Conservation (phyloP, 345 rosid species). For the Lepidium aucheri region DNA sequence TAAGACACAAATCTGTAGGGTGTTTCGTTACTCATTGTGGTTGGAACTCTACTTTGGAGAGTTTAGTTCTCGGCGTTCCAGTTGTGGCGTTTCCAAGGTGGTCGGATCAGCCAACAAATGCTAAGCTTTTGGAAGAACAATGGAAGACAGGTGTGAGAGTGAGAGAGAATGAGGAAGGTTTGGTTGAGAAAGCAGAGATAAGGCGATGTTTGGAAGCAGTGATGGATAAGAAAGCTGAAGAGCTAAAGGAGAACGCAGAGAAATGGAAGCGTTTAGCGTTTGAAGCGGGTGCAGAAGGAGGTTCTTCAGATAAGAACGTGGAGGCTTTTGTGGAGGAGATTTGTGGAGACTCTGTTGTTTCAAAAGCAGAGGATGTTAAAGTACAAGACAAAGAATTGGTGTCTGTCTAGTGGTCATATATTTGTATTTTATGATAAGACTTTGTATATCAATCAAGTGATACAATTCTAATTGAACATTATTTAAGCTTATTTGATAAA, state of each 20-base stretch:
- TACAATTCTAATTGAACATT: too few relatives aligned
- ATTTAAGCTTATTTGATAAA: conserved; percentile 38
- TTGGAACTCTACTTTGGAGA: conserved; percentile 66
- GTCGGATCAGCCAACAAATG: conserved; percentile 54
- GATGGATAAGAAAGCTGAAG: conserved; percentile 34
- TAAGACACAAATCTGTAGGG: conserved; percentile 44
- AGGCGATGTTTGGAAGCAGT: conserved; percentile 49
- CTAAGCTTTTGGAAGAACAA: conserved; percentile 40
- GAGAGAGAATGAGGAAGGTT: conserved; percentile 30
- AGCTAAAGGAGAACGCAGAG: conserved; percentile 34
- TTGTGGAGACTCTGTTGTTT: background rate
- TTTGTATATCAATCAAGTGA: background rate
- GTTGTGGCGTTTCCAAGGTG: conserved; percentile 68
- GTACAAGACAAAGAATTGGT: conserved; percentile 5
- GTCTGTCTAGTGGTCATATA: background rate
- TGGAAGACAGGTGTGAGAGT: conserved; percentile 59
- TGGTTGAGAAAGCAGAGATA: conserved; percentile 47
- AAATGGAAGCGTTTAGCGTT: conserved; percentile 46
- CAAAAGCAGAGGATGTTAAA: background rate
- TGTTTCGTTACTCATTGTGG: conserved; percentile 74
- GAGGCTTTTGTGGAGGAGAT: conserved; percentile 29
- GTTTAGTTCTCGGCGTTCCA: conserved; percentile 46
- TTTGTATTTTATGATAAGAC: background rate
- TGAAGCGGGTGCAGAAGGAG: conserved; percentile 43
- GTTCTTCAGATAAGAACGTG: conserved; percentile 44